Conservation (phyloP, 2,329 filamentous ascomycete species). For the Diaporthe citrichinensis region DNA sequence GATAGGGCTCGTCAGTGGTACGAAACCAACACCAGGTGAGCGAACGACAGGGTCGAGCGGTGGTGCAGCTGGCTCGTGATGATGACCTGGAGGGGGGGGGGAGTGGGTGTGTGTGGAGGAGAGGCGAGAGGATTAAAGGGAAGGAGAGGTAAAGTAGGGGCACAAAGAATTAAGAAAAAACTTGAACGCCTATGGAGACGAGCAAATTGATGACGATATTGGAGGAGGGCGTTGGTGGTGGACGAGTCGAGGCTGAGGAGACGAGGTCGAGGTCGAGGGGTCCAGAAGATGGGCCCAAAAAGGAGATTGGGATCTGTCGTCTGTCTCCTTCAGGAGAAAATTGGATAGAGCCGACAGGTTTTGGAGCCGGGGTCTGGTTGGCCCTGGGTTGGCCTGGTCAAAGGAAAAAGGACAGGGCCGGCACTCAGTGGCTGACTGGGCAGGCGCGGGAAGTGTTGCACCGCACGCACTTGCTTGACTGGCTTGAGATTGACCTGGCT, state of each 20-base stretch:
- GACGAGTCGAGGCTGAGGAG: constrained; percentile 22
- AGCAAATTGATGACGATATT: constrained; percentile 23
- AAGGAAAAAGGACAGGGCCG: constrained; percentile 17
- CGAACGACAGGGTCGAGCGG: not conserved
- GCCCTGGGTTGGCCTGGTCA: constrained; percentile 1
- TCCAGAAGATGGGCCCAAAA: constrained; percentile 26
- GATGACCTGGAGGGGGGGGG: not conserved
- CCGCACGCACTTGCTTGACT: not conserved
- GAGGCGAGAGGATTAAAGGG: constrained; percentile 8
- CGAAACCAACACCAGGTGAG: not conserved
- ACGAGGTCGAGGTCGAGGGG: constrained; percentile 22
- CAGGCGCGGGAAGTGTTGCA: too few species aligned
- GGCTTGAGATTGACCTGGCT: not conserved
- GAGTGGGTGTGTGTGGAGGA: not conserved
- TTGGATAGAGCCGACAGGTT: not conserved
- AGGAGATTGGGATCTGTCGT: constrained; percentile 32
- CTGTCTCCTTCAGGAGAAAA: constrained; percentile 27
- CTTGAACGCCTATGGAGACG: not conserved
- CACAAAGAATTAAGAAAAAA: not conserved
- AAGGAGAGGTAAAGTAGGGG: not conserved
- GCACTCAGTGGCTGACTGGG: not conserved
- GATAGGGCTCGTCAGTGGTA: not conserved
- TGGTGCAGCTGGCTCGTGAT: not conserved
- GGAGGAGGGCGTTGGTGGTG: not conserved
- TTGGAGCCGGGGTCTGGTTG: constrained; percentile 8